A percentile compares a stretch with the other conserved stretches of the same genome.
phyloP scores from a whole-genome alignment of 108 stramenopile genomes.

The Nitzschia sp. region DNA sequence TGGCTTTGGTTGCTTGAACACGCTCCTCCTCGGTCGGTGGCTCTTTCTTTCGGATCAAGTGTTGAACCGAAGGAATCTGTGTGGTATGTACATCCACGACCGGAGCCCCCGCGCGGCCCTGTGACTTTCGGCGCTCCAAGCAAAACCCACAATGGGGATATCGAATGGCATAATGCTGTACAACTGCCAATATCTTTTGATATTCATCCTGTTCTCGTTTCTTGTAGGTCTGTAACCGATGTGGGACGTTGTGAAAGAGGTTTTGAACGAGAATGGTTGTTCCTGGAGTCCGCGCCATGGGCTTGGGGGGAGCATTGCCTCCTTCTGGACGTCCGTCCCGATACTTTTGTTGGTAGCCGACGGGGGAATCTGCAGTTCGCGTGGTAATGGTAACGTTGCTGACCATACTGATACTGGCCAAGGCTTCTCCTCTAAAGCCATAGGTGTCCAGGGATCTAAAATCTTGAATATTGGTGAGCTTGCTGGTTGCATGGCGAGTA shows the following conservation, averaged over 20 bases:
- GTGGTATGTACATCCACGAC: constrained; percentile 65
- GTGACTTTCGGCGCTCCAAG: constrained; percentile 55
- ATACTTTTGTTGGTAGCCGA: constrained; percentile 80
- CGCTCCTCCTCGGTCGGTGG: constrained; percentile 3
- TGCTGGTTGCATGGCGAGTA: constrained; percentile 94
- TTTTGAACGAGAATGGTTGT: constrained; percentile 93
- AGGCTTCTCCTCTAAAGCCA: constrained; percentile 98
- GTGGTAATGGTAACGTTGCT: constrained; percentile 47
- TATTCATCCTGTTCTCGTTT: constrained; percentile 87
- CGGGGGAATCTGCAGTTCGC: constrained; percentile 23
- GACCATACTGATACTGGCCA: constrained; percentile 80
- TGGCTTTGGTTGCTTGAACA: constrained; percentile 60
- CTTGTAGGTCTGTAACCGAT: constrained; percentile 70
- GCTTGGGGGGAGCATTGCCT: constrained; percentile 50
- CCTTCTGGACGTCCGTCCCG: constrained; percentile 61
- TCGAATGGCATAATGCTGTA: constrained; percentile 91
- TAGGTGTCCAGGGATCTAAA: constrained; percentile 75
- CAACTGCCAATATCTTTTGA: constrained; percentile 68
- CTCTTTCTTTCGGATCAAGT: constrained; percentile 33
- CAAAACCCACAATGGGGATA: constrained; percentile 84
- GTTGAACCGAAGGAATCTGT: constrained; percentile 49
- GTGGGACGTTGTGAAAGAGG: constrained; percentile 95
- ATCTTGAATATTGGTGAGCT: constrained; percentile 86
- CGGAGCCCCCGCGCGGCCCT: constrained; percentile 5
- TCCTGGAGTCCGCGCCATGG: constrained; percentile 86